These are phyloP conservation scores for Tuber melanosporum DNA, from an alignment of 495 filamentous ascomycete species.

Conservation along the genomic window DNA sequence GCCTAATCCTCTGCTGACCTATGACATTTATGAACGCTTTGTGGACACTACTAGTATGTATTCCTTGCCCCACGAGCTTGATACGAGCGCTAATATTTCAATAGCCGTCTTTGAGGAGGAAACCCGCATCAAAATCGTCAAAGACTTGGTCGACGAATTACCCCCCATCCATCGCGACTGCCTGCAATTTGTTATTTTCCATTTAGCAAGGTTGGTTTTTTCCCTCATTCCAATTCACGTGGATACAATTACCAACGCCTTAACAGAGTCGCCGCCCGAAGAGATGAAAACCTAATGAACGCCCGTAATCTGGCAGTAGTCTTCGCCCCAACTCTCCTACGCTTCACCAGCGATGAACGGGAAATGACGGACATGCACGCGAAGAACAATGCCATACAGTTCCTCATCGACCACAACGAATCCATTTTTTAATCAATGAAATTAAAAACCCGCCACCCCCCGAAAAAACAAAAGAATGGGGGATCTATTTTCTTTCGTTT, in stretches of 20 bases:
- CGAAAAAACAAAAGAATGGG: not conserved
- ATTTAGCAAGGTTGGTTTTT: constrained; percentile 54
- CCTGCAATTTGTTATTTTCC: constrained; percentile 89
- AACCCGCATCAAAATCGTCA: constrained; percentile 61
- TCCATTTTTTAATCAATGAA: constrained; percentile 55
- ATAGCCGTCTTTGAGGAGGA: constrained; percentile 51
- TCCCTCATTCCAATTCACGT: not conserved
- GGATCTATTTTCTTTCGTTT: not conserved
- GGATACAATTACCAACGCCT: constrained; percentile 12
- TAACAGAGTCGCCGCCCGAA: constrained; percentile 67
- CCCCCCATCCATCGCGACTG: constrained; percentile 78
- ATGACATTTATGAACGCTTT: constrained; percentile 81
- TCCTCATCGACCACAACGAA: constrained; percentile 78
- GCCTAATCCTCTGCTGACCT: constrained; percentile 84
- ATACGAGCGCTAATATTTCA: constrained; percentile 23
- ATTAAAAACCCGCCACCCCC: not conserved
- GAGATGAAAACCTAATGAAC: constrained; percentile 85
- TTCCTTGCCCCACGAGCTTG: constrained; percentile 8
- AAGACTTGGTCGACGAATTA: constrained; percentile 64
- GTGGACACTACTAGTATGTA: constrained; percentile 66
- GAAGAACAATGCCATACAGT: constrained; percentile 85
- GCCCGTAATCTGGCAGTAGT: constrained; percentile 93
- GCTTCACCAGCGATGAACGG: constrained; percentile 75
- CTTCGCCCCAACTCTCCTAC: constrained; percentile 96
- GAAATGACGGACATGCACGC: constrained; percentile 95